phyloP scores from a whole-genome alignment of 768 basidiomycete species.

The Amylocystis lapponica region DNA sequence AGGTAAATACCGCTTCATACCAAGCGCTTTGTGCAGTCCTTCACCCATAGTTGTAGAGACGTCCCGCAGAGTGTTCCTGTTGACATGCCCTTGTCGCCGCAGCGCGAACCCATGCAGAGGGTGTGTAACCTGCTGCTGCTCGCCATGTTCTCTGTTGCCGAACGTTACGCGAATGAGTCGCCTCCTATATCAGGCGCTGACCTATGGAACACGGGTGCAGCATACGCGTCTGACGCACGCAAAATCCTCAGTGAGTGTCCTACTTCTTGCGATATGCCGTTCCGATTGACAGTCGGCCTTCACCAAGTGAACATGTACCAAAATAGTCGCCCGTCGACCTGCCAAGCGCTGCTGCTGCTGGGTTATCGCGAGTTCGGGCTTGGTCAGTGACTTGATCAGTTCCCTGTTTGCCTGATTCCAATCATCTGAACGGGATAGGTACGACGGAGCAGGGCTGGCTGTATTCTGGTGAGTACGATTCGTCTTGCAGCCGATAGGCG shows the following conservation, averaged over 20 bases:
- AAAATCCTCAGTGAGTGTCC: slow-evolving; percentile 50
- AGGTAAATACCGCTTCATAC: background rate
- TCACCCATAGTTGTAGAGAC: slow-evolving; percentile 13
- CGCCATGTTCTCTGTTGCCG: slow-evolving; percentile 77
- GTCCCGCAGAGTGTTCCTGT: too few species aligned
- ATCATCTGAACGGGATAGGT: slow-evolving; percentile 22
- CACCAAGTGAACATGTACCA: slow-evolving; percentile 59
- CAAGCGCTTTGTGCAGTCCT: background rate
- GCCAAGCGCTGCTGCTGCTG: slow-evolving; percentile 74
- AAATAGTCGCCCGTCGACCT: slow-evolving; percentile 64
- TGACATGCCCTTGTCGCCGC: too few species aligned
- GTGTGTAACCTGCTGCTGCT: slow-evolving; percentile 66
- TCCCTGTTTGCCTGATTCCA: background rate
- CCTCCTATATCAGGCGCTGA: slow-evolving; percentile 35
- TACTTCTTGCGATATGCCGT: slow-evolving; percentile 21
- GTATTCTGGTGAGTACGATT: slow-evolving; percentile 47
- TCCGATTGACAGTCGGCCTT: background rate
- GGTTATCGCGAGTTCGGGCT: slow-evolving; percentile 85
- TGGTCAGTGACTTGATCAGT: slow-evolving; percentile 38
- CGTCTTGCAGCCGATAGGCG: background rate
- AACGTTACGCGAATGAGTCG: slow-evolving; percentile 53
- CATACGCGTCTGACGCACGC: slow-evolving; percentile 59
- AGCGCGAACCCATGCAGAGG: slow-evolving; percentile 48
- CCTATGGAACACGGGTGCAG: slow-evolving; percentile 66
- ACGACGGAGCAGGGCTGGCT: slow-evolving; percentile 85